Evolutionary conservation across 1,284 basidiomycete species (phyloP), one percentile per base, ranked within the genome.

Genomic region (Grifola frondosa): DNA sequence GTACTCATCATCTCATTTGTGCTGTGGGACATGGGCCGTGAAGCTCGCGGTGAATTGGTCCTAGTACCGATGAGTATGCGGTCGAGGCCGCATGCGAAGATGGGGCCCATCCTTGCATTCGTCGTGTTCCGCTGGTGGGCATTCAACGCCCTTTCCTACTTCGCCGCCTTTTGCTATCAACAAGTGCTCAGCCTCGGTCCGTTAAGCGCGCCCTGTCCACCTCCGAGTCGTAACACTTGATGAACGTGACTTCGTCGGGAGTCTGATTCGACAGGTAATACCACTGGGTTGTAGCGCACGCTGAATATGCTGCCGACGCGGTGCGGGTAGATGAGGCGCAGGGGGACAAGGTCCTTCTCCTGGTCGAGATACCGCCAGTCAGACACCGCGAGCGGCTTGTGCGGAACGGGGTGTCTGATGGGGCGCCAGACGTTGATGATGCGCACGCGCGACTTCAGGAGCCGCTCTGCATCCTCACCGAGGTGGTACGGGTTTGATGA

Each of bases 401-500:
- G 72, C 17, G 66, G 58, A 11, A 72, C 75, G 2, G 70, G 50
- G 32, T 73, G 64, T 9, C 56, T 62, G 41, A 80, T 70, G 3
- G 77, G 77, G 15, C 75, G 65, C 78, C 77, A 79, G 42, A 78
- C 67, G 56, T 79, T 80, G 66, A 79, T 73, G 48, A 79, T 68
- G 45, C 72, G 73, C 26, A 73, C 80, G 26, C 83, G 78, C n/a
- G 66, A 65, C 48, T 71, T 59, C 19, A 78, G 64, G 9, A 75
- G 66, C 13, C n/a, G n/a, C n/a, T n/a, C 63, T 97, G 37, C 92
- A 92, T 64, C 76, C 7, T 60, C 63, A 70, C 87, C 30, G 91
- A 97, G 69, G 93, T 97, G 89, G 78, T 89, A 8, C 69, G 87
- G 81, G 1, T 95, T 77, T 52, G 79, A 81, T 48, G 93, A 97